These are phyloP conservation scores for Cyberlindnera meyerae DNA, from an alignment of 805 yeast genomes.

Conservation along the genomic window DNA sequence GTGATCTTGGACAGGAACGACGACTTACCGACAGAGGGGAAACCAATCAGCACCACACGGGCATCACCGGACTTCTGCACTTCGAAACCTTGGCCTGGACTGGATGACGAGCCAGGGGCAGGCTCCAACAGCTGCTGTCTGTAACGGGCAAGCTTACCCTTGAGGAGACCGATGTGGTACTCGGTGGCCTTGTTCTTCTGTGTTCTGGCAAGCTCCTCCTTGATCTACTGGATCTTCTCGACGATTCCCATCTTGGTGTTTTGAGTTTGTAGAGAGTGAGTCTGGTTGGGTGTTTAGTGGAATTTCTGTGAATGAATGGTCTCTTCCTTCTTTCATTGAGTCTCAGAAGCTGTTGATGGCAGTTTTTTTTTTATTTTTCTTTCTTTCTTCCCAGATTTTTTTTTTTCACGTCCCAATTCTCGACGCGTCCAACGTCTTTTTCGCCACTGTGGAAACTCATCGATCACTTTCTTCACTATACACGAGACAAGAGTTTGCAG, in stretches of 20 bases:
- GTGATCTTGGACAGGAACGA: conserved; percentile 86
- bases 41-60: conserved; percentile 89
- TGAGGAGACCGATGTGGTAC: conserved; percentile 88
- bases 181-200: conserved; percentile 98
- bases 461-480: background rate
- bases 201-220: conserved; percentile 81
- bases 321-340: no score
- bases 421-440: conserved; percentile 1
- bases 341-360: no score
- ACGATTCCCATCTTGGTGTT: conserved; percentile 14
- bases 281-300: no score
- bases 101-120: conserved; percentile 59
- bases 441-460: background rate
- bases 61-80: conserved; percentile 96
- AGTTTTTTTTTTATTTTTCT: background rate
- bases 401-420: background rate
- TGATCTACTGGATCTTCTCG: conserved; percentile 18
- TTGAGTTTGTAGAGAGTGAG: background rate
- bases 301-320: no score
- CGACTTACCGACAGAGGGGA: conserved; percentile 97
- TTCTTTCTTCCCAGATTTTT: background rate
- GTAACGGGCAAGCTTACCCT: conserved; percentile 91
- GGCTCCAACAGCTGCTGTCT: conserved; percentile 91
- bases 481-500: no score
- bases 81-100: conserved; percentile 83